Base-by-base conservation (phyloP, 2,329 filamentous ascomycete species). In the Seiridium cupressi region DNA sequence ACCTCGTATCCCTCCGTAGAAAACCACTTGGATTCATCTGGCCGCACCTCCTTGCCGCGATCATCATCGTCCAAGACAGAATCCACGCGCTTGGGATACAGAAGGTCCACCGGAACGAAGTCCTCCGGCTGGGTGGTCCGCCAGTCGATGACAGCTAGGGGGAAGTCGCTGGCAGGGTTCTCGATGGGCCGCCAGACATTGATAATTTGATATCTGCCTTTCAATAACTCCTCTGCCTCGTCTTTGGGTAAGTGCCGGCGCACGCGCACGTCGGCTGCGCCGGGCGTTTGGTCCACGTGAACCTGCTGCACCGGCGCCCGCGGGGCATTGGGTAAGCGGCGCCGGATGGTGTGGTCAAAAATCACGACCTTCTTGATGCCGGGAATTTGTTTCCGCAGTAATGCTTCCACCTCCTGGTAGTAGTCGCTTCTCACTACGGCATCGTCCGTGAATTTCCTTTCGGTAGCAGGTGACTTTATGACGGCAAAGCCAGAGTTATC, bases 301-400 rank as follows among this genome's bases (percentile, higher is more conserved):
- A 91, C 86, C 65, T 86, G 84, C 70, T 89, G 85, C 0, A 91
- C 88, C 0, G 89, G 89, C 63, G 85, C 83, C 5, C 89, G 80
- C 0, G 86, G 79, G 0, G 86, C 77, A 1, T 76, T 71, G n/a
- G 83, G 81, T 1, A 77, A 72, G 26, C 82, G 76, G 5, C 83
- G 76, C 2, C 89, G 82, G 65, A 91, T 88, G 0, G 89, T 91
- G 71, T 91, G 89, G 72, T 91, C 89, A 69, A 91, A 91, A 61
- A 91, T 88, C 61, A 86, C 80, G 9, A 91, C 81, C 62, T 85
- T 85, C 58, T 82, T 83, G 57, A 88, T 76, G 0, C 79, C 82
- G 0, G 81, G 77, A 0, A 89, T 76, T 49, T 83, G 82, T 35
- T 78, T 72, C 10, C 79, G 78, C 2, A 90, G 74, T 1, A 90